Evolutionary conservation across 2,329 filamentous ascomycete genomes (phyloP), one percentile per base, ranked within the genome.

Genomic region (Lachnellula arida): DNA sequence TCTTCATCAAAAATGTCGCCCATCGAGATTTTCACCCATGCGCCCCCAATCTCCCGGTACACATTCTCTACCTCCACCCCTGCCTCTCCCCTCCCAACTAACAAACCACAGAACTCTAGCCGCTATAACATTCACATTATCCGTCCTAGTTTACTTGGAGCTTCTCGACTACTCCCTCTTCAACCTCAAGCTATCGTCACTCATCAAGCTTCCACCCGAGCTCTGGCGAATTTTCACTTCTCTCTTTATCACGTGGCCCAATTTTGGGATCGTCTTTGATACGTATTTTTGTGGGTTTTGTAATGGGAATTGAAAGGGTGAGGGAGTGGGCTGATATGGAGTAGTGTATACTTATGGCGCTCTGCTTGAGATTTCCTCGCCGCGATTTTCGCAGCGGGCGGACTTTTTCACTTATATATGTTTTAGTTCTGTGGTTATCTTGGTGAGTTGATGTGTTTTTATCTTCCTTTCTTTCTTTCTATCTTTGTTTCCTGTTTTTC

Each of bases 401-500:
- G 81, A 85, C 65, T 87, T 85, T 68, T 78, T 86, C 64, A 75
- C 77, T 56, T 88, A 86, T 68, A 71, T 86, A 56, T 63, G 80
- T 55, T 88, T 88, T 70, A 74, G 84, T 67, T 76, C 75, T 59
- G 71, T 72, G 28, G 69, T 81, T 63, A 85, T 87, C 57, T 62
- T 83, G 74, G 85, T 88, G 81, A 80, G 84, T 59, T 72, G 72
- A 34, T 4, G 15, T 32, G 32, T 48, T 40, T 46, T 19, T 4
- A 51, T 32, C 2, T 32, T 32, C 0, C 9, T 9, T 49, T 28
- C 22, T 22, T 23, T 32, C 6, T 14, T 39, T 53, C 34, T 14
- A 32, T 40, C 51, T 17, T 17, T 12, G 7, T 34, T 44, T 23
- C 22, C 28, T 1, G 4, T 32, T 9, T 32, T 12, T 11, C 4